phyloP scores from a whole-genome alignment of 805 yeast species.

The Yamadazyma nakazawae region DNA sequence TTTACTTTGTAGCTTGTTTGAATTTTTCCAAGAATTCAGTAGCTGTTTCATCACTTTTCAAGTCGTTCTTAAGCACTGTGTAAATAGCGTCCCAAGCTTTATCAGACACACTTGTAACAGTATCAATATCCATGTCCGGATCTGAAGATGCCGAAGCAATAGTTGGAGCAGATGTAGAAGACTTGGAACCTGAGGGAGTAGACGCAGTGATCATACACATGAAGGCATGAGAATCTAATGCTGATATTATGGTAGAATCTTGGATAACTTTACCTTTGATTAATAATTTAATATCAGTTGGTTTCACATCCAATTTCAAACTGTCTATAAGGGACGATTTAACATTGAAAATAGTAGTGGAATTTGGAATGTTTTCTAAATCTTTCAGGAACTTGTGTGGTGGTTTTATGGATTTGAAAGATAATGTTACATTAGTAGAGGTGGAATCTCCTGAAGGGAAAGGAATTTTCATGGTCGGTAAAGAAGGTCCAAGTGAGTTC shows the following conservation, averaged over 20 bases:
- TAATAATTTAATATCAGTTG: constrained; percentile 48
- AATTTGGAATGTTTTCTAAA: constrained; percentile 21
- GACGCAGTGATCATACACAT: constrained; percentile 43
- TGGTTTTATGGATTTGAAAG: constrained; percentile 64
- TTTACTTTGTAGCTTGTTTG: neutral
- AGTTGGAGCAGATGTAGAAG: neutral
- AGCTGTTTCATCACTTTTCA: constrained; percentile 25
- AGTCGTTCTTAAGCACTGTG: constrained; percentile 29
- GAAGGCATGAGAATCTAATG: constrained; percentile 26
- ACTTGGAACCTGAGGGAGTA: neutral
- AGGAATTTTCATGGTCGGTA: constrained; percentile 42
- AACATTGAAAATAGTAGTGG: constrained; percentile 33
- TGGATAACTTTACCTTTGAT: constrained; percentile 61
- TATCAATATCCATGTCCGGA: constrained; percentile 10
- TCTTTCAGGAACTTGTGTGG: constrained; percentile 56
- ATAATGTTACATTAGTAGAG: constrained; percentile 19
- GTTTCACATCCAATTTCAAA: constrained; percentile 25
- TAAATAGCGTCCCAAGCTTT: constrained; percentile 45
- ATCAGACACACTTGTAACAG: constrained; percentile 6
- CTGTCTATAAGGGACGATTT: constrained; percentile 34
- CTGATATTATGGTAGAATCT: constrained; percentile 40
- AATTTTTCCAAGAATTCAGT: constrained; percentile 17
- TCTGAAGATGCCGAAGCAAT: neutral
- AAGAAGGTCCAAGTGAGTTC: constrained; percentile 42
- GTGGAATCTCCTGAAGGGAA: constrained; percentile 22